Conservation (phyloP, 768 basidiomycete genomes). For the Phylloporus rhodoxanthus region DNA sequence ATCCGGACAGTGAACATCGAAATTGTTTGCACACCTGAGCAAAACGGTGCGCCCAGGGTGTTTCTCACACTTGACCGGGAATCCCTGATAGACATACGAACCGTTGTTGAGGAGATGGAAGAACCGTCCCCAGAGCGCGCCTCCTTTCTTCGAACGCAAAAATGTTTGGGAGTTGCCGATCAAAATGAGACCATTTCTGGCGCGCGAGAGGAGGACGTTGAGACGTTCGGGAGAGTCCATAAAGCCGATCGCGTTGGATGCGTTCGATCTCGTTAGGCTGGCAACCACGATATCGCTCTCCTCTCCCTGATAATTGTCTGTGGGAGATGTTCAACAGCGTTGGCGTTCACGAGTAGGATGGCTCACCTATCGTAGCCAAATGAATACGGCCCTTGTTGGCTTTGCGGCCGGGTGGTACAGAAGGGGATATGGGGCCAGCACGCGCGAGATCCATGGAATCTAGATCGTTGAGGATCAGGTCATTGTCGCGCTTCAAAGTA, state of each 20-base stretch:
- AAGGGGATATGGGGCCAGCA: constrained; percentile 45
- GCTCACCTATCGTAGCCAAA: constrained; percentile 62
- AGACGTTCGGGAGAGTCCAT: constrained; percentile 65
- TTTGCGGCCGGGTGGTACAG: constrained; percentile 32
- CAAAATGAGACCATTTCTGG: constrained; percentile 57
- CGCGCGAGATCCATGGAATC: constrained; percentile 53
- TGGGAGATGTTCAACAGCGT: neutral
- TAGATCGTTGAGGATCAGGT: constrained; percentile 58
- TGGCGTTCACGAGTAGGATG: neutral
- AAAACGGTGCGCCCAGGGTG: constrained; percentile 40
- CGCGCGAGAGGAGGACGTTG: constrained; percentile 65
- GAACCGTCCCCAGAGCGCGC: constrained; percentile 11
- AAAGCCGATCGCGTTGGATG: constrained; percentile 55
- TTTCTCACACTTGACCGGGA: constrained; percentile 52
- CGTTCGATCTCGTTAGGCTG: constrained; percentile 57
- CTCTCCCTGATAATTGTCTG: constrained; percentile 75
- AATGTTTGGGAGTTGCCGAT: constrained; percentile 63
- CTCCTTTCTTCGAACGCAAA: constrained; percentile 18
- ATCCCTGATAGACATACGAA: constrained; percentile 20
- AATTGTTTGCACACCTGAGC: constrained; percentile 42
- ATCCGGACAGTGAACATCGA: constrained; percentile 49
- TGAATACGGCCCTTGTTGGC: constrained; percentile 36
- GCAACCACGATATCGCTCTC: constrained; percentile 64
- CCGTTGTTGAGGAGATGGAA: constrained; percentile 11
- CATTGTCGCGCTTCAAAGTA: constrained; percentile 40